Evolutionary conservation across 2,329 filamentous ascomycete genomes (phyloP).

Genomic region (Metarhizium humberi): DNA sequence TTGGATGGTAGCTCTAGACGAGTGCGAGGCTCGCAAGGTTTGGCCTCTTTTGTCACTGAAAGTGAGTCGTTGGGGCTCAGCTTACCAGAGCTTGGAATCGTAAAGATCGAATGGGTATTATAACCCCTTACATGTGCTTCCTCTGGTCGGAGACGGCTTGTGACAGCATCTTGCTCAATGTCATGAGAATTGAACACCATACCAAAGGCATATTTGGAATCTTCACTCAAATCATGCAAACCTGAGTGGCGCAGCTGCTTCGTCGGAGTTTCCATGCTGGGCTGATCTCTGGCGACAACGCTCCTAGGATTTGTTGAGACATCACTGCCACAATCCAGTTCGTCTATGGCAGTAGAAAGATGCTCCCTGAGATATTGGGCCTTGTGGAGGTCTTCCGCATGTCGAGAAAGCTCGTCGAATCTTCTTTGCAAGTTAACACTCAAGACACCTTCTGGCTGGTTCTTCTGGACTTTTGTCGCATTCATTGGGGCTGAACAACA

Average conservation of each 20-base stretch:
- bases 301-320: slow-evolving; percentile 4
- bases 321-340: background rate
- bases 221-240: background rate
- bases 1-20: background rate
- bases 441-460: slow-evolving; percentile 5
- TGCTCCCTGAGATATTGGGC: slow-evolving; percentile 25
- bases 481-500: slow-evolving; percentile 15
- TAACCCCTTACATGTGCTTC: background rate
- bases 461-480: background rate
- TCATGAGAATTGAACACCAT: background rate
- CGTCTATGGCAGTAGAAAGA: slow-evolving; percentile 13
- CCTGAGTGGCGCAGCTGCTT: background rate
- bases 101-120: background rate
- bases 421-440: slow-evolving; percentile 11
- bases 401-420: slow-evolving; percentile 21
- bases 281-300: background rate
- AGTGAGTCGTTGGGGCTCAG: background rate
- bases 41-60: background rate
- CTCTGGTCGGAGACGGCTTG: background rate
- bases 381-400: slow-evolving; percentile 24
- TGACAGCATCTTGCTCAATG: background rate
- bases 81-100: background rate
- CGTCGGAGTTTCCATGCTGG: background rate
- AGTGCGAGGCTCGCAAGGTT: background rate
- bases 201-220: background rate